Evolutionary conservation across 305 asterid genomes (phyloP).

Genomic region (Salvia sclarea): DNA sequence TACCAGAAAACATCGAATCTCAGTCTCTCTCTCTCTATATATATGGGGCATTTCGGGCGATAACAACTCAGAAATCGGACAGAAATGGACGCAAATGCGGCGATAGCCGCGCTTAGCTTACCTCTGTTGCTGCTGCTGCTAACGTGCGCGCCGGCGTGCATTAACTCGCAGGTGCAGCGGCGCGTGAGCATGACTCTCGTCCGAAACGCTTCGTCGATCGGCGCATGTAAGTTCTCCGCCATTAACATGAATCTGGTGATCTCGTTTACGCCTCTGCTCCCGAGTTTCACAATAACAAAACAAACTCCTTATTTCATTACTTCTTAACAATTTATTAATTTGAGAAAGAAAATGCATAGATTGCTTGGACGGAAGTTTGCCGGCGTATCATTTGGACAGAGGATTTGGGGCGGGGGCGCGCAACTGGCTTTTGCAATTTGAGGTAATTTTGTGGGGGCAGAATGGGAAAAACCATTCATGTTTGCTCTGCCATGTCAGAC

Average conservation of each 20-base stretch:
- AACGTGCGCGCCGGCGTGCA: constrained; percentile 45
- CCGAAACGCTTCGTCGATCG: constrained; percentile 58
- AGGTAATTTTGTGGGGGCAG: constrained; percentile 55
- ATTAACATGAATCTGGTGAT: not conserved
- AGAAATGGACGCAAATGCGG: constrained; percentile 36
- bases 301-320: not conserved
- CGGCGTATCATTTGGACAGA: constrained; percentile 84
- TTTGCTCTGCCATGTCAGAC: constrained; percentile 29
- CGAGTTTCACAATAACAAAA: too few species aligned
- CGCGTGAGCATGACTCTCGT: constrained; percentile 75
- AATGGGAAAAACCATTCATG: constrained; percentile 25
- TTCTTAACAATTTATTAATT: not conserved
- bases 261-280: not conserved
- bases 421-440: constrained; percentile 95
- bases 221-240: constrained; percentile 61
- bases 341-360: constrained; percentile 29
- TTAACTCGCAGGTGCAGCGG: constrained; percentile 37
- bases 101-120: constrained; percentile 27
- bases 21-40: not conserved
- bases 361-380: constrained; percentile 95
- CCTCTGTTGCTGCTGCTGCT: constrained; percentile 33
- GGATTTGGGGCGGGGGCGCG: constrained; percentile 85
- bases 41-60: constrained; percentile 2
- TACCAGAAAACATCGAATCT: not conserved
- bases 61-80: not conserved